Evolutionary conservation across 176 grass and related monocot genomes (phyloP).

Genomic region (Oryza glaberrima): DNA sequence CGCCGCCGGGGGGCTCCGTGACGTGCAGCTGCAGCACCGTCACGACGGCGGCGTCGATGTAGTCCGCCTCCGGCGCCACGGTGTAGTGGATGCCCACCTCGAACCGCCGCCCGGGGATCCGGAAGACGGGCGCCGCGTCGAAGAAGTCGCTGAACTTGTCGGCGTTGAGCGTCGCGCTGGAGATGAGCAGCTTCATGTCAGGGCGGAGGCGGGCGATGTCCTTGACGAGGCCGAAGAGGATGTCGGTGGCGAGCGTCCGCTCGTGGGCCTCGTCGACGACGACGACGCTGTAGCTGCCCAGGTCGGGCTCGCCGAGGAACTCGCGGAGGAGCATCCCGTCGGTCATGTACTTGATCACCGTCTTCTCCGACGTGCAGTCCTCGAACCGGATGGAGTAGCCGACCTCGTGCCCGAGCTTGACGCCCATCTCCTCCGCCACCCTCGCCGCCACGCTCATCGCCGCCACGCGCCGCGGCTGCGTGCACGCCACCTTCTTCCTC

Average conservation of each 20-base stretch:
- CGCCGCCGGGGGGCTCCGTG: conserved; percentile 50
- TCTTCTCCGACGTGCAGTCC: conserved; percentile 73
- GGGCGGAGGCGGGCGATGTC: conserved; percentile 49
- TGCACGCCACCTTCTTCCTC: conserved; percentile 54
- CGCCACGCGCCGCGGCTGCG: conserved; percentile 66
- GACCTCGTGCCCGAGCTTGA: conserved; percentile 64
- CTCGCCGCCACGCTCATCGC: conserved; percentile 65
- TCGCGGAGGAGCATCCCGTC: conserved; percentile 70
- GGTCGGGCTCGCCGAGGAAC: conserved; percentile 64
- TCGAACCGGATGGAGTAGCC: conserved; percentile 79
- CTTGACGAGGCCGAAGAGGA: conserved; percentile 76
- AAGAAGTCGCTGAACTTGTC: conserved; percentile 71
- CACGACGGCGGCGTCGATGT: conserved; percentile 50
- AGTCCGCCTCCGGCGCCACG: conserved; percentile 59
- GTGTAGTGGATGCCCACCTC: conserved; percentile 66
- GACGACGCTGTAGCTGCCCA: conserved; percentile 65
- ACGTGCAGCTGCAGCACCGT: conserved; percentile 68
- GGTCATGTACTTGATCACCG: conserved; percentile 63
- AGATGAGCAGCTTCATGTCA: conserved; percentile 65
- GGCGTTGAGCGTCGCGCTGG: conserved; percentile 71
- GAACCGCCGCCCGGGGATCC: conserved; percentile 57
- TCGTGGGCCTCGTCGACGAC: conserved; percentile 83
- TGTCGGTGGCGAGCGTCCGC: conserved; percentile 61
- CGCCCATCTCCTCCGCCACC: conserved; percentile 67
- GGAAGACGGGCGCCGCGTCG: conserved; percentile 58